Base-by-base conservation (phyloP, 2,329 filamentous ascomycete genomes). In the Colletotrichum costaricense region DNA sequence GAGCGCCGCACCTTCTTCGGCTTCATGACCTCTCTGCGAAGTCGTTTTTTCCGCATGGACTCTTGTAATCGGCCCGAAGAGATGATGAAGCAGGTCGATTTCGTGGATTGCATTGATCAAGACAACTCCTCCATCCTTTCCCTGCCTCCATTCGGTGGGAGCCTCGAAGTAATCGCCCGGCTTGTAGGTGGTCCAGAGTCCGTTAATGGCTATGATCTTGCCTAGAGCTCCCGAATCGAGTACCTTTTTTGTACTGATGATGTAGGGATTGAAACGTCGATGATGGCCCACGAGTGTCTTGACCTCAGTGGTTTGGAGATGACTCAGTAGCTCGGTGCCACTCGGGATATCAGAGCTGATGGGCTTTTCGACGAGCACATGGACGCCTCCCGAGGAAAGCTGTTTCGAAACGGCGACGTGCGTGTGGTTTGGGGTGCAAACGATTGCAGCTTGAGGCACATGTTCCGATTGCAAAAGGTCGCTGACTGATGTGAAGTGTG, bases 61-160 rank as follows among this genome's bases (percentile, higher is more conserved):
- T 0, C 86, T 81, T 0, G 78, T 77, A 30, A 92, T 87, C 0
- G 87, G 85, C 0, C 89, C 88, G 30, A 91, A 84, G 1, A 91
- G 80, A 78, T 87, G 86, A 59, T 91, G 89, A 22, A 92, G 80
- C 0, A 90, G 80, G 73, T 91, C 90, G 52, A 91, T 81, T 63
- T 92, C 90, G 76, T 92, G 89, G n/a, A 91, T 85, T 56, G 91
- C 80, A 76, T 91, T 92, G 73, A 91, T 91, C 3, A 87, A 80
- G 8, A 91, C 80, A 0, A 87, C 85, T 0, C 88, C 89, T 1
- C 85, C 86, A 26, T 65, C 52, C 2, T 75, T 68, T 4, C 79
- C 76, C 7, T 83, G 81, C 16, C 87, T 83, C 89, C 89, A 91
- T 19, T 52, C 35, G 8, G 67, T 69, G 12, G 52, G 60, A 9